phyloP scores from a whole-genome alignment of 176 grass and related monocot genomes.

The Bonia amplexicaulis region DNA sequence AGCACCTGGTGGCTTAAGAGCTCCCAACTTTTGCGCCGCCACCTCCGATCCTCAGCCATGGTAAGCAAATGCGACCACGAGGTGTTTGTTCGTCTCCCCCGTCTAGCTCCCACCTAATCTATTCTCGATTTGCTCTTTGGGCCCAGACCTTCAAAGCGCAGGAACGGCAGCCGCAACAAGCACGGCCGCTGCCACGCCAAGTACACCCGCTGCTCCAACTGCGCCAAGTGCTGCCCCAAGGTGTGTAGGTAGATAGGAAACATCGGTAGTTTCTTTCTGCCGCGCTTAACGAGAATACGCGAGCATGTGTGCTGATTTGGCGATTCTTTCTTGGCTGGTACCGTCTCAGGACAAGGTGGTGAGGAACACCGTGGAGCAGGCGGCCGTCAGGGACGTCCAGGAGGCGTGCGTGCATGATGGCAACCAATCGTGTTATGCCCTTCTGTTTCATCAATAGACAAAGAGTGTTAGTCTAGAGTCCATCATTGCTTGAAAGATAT shows the following conservation, averaged over 20 bases:
- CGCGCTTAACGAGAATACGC: too few relatives aligned
- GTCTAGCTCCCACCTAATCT: not conserved
- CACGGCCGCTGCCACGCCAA: slow-evolving; percentile 75
- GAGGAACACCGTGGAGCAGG: slow-evolving; percentile 70
- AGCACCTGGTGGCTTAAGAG: not conserved
- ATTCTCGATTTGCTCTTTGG: not conserved
- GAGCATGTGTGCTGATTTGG: not conserved
- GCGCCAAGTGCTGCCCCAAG: slow-evolving; percentile 61
- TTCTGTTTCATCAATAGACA: too few relatives aligned
- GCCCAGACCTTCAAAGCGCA: slow-evolving; percentile 71
- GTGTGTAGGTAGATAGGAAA: not conserved
- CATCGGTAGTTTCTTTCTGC: too few relatives aligned
- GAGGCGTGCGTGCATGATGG: slow-evolving; percentile 63
- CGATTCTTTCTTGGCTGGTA: too few relatives aligned
- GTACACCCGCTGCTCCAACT: slow-evolving; percentile 62
- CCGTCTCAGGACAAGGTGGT: slow-evolving; percentile 65
- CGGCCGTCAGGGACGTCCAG: slow-evolving; percentile 55
- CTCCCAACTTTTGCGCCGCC: not conserved
- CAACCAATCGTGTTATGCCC: too few relatives aligned
- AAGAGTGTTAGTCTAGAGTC: too few relatives aligned
- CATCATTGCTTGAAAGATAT: too few relatives aligned
- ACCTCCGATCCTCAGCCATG: not conserved
- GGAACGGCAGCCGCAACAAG: slow-evolving; percentile 66
- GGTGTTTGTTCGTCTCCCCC: not conserved
- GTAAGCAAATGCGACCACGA: not conserved